Conservation (phyloP, 306 rosid genomes). For the Mimosa bimucronata region DNA sequence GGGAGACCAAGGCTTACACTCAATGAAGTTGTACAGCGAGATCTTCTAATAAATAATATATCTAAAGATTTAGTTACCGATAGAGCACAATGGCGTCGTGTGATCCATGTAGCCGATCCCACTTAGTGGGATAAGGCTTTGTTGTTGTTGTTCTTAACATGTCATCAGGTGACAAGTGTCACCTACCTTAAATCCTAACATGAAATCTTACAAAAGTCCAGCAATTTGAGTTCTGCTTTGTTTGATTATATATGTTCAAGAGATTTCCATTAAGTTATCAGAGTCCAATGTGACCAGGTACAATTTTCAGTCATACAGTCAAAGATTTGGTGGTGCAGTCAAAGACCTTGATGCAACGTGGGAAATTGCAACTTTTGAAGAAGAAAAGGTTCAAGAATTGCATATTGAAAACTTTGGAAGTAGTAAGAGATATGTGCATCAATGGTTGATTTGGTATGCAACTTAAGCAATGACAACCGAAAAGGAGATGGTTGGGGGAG, state of each 20-base stretch:
- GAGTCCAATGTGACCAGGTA: neutral
- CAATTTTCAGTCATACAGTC: neutral
- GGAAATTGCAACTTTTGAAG: neutral
- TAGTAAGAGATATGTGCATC: neutral
- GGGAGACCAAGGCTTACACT: too few relatives aligned
- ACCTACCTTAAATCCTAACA: neutral
- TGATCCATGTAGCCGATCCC: too few relatives aligned
- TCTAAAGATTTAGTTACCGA: too few relatives aligned
- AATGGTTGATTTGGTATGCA: neutral
- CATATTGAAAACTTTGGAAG: neutral
- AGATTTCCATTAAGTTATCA: neutral
- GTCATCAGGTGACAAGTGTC: neutral
- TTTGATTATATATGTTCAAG: neutral
- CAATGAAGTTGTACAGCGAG: too few relatives aligned
- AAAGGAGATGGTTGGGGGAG: neutral
- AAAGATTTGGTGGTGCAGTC: neutral
- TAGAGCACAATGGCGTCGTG: too few relatives aligned
- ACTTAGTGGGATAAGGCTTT: too few relatives aligned
- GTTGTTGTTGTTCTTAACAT: neutral
- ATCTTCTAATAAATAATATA: too few relatives aligned
- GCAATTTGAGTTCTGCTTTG: neutral
- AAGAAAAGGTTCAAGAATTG: neutral
- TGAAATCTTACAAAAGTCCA: neutral
- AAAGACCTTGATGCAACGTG: neutral
- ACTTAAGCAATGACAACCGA: neutral